Base-by-base conservation (phyloP, 345 rosid genomes). In the Gossypium arboreum region DNA sequence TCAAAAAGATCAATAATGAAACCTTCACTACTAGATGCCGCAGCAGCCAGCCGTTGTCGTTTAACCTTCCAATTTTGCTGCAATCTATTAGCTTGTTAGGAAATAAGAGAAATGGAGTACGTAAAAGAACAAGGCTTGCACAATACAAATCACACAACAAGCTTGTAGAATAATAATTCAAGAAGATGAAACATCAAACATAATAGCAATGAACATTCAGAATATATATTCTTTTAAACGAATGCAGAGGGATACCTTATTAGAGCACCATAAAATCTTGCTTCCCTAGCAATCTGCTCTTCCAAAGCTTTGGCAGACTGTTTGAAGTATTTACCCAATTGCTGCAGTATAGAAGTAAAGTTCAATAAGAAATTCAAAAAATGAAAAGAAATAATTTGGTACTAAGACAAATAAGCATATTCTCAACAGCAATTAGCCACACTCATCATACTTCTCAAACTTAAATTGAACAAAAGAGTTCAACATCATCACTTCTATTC, bases 1-100 rank as follows among this genome's bases (percentile, higher is more conserved):
- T 92, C 97, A 81, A 89, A 91, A 80, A 92, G 92, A 78, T 90
- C 98, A 79, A 95, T 77, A 27, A 89, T 88, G 87, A 95, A 95
- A 47, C 96, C 94, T 83, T 91, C 99, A 61, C 79, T 93, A 81
- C 89, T 81, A 62, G 95, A 79, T 68, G 85, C 79, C 71, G 84
- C 71, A 77, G 90, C 81, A 77, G 91, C 89, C 78, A 88, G 58
- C 13, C 98, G 94, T 84, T 87, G 97, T 78, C 97, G 88, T 81
- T 95, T 92, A 75, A 94, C 86, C 86, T 94, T 94, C 98, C 99
- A 95, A 82, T 93, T 95, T 85, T 86, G 93, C 98, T 95, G 99
- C 92, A 95, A 90, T 82, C 99, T 93, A 84, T 85, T 52, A 57
- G 85, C 80, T 72, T 73, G 75, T 82, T 82, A 84, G 79, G 5